Conservation (phyloP, 371 early-diverging fungal genomes). For the Mortierella sp. region DNA sequence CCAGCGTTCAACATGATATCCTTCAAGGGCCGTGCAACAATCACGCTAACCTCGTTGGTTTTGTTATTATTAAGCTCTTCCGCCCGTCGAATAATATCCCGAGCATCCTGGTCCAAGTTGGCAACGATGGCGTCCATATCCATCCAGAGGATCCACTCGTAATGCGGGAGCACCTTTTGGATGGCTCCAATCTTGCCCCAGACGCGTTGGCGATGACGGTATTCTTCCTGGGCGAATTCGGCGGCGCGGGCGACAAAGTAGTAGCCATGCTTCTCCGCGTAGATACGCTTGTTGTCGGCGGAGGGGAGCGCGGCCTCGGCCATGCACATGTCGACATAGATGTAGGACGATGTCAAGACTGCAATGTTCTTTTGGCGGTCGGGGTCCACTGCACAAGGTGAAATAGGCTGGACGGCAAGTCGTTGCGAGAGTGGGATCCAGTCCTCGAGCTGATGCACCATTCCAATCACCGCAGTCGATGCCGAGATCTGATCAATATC, state of each 20-base stretch:
- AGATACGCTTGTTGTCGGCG: constrained; percentile 70
- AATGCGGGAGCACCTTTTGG: constrained; percentile 72
- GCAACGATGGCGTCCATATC: constrained; percentile 78
- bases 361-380: constrained; percentile 57
- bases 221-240: constrained; percentile 73
- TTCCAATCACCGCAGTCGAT: constrained; percentile 51
- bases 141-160: constrained; percentile 79
- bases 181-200: constrained; percentile 77
- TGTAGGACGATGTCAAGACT: constrained; percentile 70
- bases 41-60: constrained; percentile 60
- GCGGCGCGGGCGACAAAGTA: constrained; percentile 70
- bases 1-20: constrained; percentile 74
- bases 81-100: constrained; percentile 55
- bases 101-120: constrained; percentile 61
- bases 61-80: constrained; percentile 50
- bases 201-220: constrained; percentile 63
- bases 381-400: constrained; percentile 29
- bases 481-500: constrained; percentile 41
- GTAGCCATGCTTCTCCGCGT: constrained; percentile 69
- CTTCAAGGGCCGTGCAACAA: constrained; percentile 62
- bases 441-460: constrained; percentile 55
- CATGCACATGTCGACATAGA: constrained; percentile 74
- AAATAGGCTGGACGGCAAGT: constrained; percentile 29
- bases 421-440: constrained; percentile 44
- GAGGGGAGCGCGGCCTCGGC: constrained; percentile 67